Conservation (phyloP, 805 yeast genomes). For the Torulaspora quercuum region DNA sequence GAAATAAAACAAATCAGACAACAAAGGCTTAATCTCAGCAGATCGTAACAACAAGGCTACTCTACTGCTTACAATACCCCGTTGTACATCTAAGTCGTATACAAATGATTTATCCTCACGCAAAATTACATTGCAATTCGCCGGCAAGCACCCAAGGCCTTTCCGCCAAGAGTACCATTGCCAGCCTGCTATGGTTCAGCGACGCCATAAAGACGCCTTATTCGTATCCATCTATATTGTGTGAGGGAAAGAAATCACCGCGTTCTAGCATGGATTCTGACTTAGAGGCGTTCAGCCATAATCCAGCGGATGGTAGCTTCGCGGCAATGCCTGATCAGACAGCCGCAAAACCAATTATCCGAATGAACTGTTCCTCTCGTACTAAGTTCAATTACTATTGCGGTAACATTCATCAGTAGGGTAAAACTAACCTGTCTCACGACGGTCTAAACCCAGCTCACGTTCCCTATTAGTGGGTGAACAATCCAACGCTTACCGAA, state of each 20-base stretch:
- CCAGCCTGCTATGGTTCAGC: slow-evolving; percentile 44
- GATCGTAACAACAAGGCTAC: slow-evolving; percentile 2
- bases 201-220: slow-evolving; percentile 40
- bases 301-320: slow-evolving; percentile 49
- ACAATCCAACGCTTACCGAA: slow-evolving; percentile 46
- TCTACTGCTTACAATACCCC: slow-evolving; percentile 9
- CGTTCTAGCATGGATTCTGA: slow-evolving; percentile 53
- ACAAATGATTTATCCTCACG: slow-evolving; percentile 47
- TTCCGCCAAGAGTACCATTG: slow-evolving; percentile 38
- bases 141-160: slow-evolving; percentile 41
- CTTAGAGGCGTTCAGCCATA: slow-evolving; percentile 48
- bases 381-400: slow-evolving; percentile 44
- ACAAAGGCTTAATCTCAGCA: slow-evolving; percentile 15
- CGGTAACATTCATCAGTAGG: slow-evolving; percentile 41
- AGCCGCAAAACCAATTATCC: slow-evolving; percentile 46
- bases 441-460: slow-evolving; percentile 44
- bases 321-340: slow-evolving; percentile 47
- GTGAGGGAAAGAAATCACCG: slow-evolving; percentile 43
- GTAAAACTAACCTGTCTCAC: slow-evolving; percentile 46
- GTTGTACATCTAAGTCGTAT: slow-evolving; percentile 40
- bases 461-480: slow-evolving; percentile 48
- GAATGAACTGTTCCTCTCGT: slow-evolving; percentile 48
- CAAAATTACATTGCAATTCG: slow-evolving; percentile 43
- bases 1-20: slow-evolving; percentile 21
- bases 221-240: slow-evolving; percentile 42